These are phyloP conservation scores for Penicillium sp. DNA, from an alignment of 2,329 filamentous ascomycete species.

Conservation along the genomic window DNA sequence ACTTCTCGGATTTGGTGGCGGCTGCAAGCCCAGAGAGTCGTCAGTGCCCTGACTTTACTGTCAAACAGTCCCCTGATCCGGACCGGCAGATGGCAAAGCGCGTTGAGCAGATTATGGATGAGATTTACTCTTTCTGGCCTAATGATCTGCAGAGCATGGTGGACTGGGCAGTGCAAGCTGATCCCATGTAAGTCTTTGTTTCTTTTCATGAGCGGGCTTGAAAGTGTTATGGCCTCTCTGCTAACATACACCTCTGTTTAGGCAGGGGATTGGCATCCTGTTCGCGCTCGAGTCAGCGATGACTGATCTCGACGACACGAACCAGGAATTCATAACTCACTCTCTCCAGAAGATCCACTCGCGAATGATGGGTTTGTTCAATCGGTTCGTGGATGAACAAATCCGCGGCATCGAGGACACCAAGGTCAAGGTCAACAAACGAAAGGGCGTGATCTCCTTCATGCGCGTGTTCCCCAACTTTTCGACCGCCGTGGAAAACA, in stretches of 20 bases:
- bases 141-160: constrained; percentile 76
- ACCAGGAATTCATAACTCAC: constrained; percentile 85
- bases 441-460: constrained; percentile 93
- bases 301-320: constrained; percentile 78
- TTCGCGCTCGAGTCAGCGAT: constrained; percentile 78
- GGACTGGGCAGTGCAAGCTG: constrained; percentile 77
- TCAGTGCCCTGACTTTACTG: constrained; percentile 69
- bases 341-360: constrained; percentile 78
- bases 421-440: constrained; percentile 98
- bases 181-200: constrained; percentile 69
- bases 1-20: constrained; percentile 80
- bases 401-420: constrained; percentile 95
- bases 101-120: constrained; percentile 85
- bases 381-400: constrained; percentile 90
- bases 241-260: constrained; percentile 39
- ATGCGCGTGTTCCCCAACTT: constrained; percentile 92
- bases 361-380: constrained; percentile 73
- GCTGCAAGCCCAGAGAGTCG: constrained; percentile 67
- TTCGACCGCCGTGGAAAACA: constrained; percentile 78
- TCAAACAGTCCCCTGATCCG: constrained; percentile 79
- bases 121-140: constrained; percentile 80
- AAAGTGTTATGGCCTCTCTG: not conserved
- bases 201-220: not conserved
- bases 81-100: constrained; percentile 83
- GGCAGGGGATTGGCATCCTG: constrained; percentile 86